Base-by-base conservation (phyloP, 306 rosid species). In the Cicer arietinum region DNA sequence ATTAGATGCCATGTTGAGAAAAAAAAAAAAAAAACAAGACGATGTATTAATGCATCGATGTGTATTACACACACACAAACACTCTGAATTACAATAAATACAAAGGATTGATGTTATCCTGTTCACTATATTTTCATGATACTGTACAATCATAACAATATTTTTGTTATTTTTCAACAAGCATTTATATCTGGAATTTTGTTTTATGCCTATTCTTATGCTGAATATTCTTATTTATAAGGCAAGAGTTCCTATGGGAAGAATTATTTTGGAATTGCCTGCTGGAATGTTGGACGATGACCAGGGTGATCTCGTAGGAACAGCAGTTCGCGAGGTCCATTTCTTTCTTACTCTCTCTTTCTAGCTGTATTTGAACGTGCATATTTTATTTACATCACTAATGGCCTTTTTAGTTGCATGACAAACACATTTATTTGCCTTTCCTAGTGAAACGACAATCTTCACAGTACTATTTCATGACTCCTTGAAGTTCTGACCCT, bases 241-340 rank as follows among this genome's bases (percentile, higher is more conserved):
- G 98, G 94, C 88, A 64, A 87, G 98, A 82, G 90, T 94, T 73
- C 98, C 98, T 20, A 77, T 85, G 59, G 98, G 98, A 75, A 87
- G 87, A 88, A 70, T 74, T 68, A 75, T 86, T 76, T 81, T 91
- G 94, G 98, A 94, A 72, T 85, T 94, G 89, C 98, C 98, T 51
- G 97, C 98, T 74, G 98, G 98, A 74, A 91, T 90, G 98, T 79
- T 94, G 88, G 91, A 90, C 9, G 91, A 88, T 69, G 90, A 90
- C 84, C 75, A 87, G 77, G 97, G 91, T 46, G 96, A 87, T 82
- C 83, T 94, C 78, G 91, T 86, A 45, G 94, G 97, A 74, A 90
- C 98, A n/a, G 98, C 97, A 10, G 92, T 88, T 73, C 94, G 91
- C 7, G 97, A 94, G 97, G 98, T 94, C 78, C 62, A 50, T 69